Evolutionary conservation across 73 alveolate species (phyloP), one percentile per base, ranked within the genome.

Genomic region (Paraurostyla sp.): DNA sequence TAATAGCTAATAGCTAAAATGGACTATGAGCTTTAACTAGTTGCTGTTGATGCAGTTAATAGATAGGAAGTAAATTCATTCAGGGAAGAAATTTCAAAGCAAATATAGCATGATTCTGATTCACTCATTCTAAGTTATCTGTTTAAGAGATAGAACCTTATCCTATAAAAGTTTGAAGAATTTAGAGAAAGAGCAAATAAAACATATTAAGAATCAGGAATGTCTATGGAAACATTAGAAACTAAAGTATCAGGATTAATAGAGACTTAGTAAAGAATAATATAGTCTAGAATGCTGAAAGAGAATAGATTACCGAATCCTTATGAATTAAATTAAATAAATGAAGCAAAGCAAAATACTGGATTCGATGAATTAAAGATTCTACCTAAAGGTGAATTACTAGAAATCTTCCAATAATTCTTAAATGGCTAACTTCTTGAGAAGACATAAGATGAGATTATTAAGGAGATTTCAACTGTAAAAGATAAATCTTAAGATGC

Each of bases 81-180:
- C n/a, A 65, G 82, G 41, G 82, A 65, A 2, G 60, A 65, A 36
- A 6, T 65, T 2, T 18, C 50, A 11, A 65, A 65, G 41, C 4
- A 38, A 16, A 6, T 65, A 3, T 40, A 65, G 46, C 9, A 22
- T 2, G 82, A 65, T 38, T 25, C 82, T 16, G 82, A 65, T 38
- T 15, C 35, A 11, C 16, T 65, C 32, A 65, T 65, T 38, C 82
- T 65, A 2, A 65, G 41, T 30, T 65, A 65, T 38, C 58, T 65
- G 40, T 65, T 65, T 16, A 32, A 65, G 38, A 65, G 82, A 40
- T 65, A 65, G 25, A 65, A 40, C 41, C 3, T 38, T 16, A 58
- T 65, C 36, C 82, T 65, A 56, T 7, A 29, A 35, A 65, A 65
- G 82, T 65, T 65, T 38, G 82, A 65, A 38, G 56, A 65, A 6